Evolutionary conservation across 148 eudicot genomes (phyloP).

Genomic region (Camellia lanceoleosa): DNA sequence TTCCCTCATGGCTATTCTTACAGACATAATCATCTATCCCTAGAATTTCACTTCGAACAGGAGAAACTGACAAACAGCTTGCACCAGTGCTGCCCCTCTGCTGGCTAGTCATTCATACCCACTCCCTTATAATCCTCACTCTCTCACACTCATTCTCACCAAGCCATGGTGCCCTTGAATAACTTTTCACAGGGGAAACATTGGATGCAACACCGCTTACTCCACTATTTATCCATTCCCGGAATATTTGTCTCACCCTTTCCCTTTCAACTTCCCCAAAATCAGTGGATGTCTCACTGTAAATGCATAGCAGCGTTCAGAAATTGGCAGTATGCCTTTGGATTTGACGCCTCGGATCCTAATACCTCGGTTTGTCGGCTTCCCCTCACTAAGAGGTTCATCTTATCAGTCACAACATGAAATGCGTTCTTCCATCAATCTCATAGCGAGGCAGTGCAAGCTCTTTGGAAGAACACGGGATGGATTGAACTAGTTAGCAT

Average conservation of each 20-base stretch:
- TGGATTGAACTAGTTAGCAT: too few species aligned
- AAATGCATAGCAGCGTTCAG: too few species aligned
- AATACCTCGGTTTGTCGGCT: too few species aligned
- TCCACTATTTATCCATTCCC: conserved; percentile 65
- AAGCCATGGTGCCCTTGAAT: conserved; percentile 46
- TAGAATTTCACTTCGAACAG: conserved; percentile 17
- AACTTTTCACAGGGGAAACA: conserved; percentile 32
- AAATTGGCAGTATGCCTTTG: too few species aligned
- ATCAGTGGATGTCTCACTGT: too few species aligned
- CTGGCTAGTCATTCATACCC: conserved; percentile 46
- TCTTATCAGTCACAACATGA: too few species aligned
- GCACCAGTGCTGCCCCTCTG: conserved; percentile 14
- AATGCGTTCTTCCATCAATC: too few species aligned
- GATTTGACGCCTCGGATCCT: too few species aligned
- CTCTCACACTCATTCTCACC: conserved; percentile 56
- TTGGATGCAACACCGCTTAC: conserved; percentile 28
- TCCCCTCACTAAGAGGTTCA: too few species aligned
- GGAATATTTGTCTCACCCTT: conserved; percentile 61
- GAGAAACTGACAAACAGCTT: conserved; percentile 4
- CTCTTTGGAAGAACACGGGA: too few species aligned
- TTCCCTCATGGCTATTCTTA: conserved; percentile 18
- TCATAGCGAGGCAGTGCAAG: too few species aligned
- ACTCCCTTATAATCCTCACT: conserved; percentile 62
- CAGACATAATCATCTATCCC: conserved; percentile 18
- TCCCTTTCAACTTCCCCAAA: conserved; percentile 64